Base-by-base conservation (phyloP, 2,329 filamentous ascomycete genomes). In the Cyanodermella asteris region DNA sequence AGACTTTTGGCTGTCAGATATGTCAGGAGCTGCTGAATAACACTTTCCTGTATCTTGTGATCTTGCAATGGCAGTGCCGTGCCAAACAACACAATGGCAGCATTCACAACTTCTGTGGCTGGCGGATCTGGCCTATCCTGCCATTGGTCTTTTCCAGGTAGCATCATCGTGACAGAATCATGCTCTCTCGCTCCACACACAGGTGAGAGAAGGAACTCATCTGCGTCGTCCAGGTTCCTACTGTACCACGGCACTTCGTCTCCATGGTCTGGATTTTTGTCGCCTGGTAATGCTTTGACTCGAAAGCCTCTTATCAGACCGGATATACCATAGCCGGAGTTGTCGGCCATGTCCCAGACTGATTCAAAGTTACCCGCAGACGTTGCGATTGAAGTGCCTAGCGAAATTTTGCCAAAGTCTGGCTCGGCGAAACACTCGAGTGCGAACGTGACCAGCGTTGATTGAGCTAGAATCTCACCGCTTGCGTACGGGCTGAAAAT, bases 341-440 rank as follows among this genome's bases (percentile, higher is more conserved):
- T 94, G 45, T 97, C 87, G 6, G 72, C 75, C 5, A 91, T 66
- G 33, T 94, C 84, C 87, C 87, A 97, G 19, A 97, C 67, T 1
- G 71, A 82, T 39, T 97, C 87, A 40, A 94, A 93, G 3, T 70
- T 75, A 5, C 77, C 80, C 1, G 81, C 77, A 10, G 82, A 77
- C 36, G 73, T 87, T 11, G 84, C 84, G 39, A 97, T 93, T 0
- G 82, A 80, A 9, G 78, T 75, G 40, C 84, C 91, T 23, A 94
- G 47, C 2, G 81, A 84, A 38, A 69, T 84, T 10, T 77, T 72
- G 0, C 70, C 69, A 42, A 91, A 90, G 29, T 90, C 80, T 0
- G 84, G 81, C 38, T 94, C 82, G 1, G 87, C 80, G 45, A 97
- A 94, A 1, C 84, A 73, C 0, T 81, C 77, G 15, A 93, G 75